Conservation (phyloP, 2,329 filamentous ascomycete species). For the Beauveria sp. region DNA sequence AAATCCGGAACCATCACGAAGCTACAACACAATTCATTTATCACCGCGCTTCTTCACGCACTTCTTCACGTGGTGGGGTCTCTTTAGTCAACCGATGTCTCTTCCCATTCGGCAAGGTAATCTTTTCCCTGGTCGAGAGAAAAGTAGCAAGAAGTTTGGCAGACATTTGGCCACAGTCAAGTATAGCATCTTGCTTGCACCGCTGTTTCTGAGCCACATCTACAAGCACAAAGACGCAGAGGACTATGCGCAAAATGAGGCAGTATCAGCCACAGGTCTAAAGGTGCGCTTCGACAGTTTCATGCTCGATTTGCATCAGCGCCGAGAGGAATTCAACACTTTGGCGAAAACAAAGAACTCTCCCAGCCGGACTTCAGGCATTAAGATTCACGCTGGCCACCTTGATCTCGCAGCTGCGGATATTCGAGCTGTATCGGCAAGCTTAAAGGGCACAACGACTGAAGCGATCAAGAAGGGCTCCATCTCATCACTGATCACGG, state of each 20-base stretch:
- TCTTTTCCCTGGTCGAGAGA: constrained; percentile 86
- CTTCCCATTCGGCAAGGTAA: constrained; percentile 87
- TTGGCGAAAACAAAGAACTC: constrained; percentile 69
- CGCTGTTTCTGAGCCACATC: constrained; percentile 89
- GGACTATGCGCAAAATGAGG: constrained; percentile 60
- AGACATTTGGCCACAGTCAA: constrained; percentile 97
- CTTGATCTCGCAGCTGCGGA: constrained; percentile 88
- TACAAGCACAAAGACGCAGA: constrained; percentile 98
- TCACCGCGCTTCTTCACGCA: constrained; percentile 96
- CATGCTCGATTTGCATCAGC: constrained; percentile 92
- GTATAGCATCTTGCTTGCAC: constrained; percentile 87
- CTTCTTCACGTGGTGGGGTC: constrained; percentile 96
- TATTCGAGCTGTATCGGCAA: constrained; percentile 86
- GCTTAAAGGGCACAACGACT: constrained; percentile 70
- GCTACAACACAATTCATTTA: constrained; percentile 94
- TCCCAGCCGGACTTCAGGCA: constrained; percentile 76
- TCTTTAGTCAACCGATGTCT: constrained; percentile 92
- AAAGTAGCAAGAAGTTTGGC: constrained; percentile 97
- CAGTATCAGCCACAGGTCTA: constrained; percentile 87
- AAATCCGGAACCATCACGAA: constrained; percentile 68
- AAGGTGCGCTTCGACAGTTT: constrained; percentile 95
- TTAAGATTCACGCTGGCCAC: constrained; percentile 93
- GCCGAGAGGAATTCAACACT: constrained; percentile 84
- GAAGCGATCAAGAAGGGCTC: constrained; percentile 64
- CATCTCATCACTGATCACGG: constrained; percentile 41